Conservation (phyloP, 768 basidiomycete species). For the Tulasnella sp. region DNA sequence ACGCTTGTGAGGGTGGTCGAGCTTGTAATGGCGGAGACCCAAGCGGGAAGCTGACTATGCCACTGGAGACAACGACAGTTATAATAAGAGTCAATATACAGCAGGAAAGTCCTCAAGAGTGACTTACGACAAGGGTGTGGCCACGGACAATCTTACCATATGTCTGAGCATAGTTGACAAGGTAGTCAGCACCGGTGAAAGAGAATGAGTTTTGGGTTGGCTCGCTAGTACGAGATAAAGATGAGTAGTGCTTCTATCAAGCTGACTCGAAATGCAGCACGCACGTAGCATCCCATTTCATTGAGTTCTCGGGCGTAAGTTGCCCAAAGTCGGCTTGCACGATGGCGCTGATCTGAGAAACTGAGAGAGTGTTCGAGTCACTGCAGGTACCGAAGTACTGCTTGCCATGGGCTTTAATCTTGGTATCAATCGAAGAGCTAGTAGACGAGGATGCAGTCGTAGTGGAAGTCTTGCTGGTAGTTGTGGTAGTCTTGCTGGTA, state of each 20-base stretch:
- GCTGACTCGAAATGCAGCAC: neutral
- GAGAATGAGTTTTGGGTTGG: conserved; percentile 7
- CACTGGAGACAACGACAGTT: neutral
- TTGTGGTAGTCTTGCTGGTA: neutral
- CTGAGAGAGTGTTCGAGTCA: neutral
- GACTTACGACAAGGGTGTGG: conserved; percentile 12
- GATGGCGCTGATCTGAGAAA: conserved; percentile 9
- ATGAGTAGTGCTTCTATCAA: neutral
- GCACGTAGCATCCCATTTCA: conserved; percentile 8
- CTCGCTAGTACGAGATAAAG: neutral
- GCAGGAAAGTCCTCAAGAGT: neutral
- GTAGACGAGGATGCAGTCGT: neutral
- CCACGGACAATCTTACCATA: conserved; percentile 14
- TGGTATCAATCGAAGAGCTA: neutral
- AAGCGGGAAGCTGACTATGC: conserved; percentile 13
- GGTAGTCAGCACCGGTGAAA: conserved; percentile 12
- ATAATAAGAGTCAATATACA: neutral
- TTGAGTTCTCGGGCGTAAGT: conserved; percentile 17
- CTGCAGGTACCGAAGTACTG: neutral
- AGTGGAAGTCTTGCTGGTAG: neutral
- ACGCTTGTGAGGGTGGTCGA: conserved; percentile 12
- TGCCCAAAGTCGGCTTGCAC: conserved; percentile 13
- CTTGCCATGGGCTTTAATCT: conserved; percentile 5
- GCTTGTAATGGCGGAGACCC: conserved; percentile 12
- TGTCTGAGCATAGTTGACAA: conserved; percentile 14